These are phyloP conservation scores for Chalara sp. DNA, from an alignment of 2,329 filamentous ascomycete genomes.

Conservation along the genomic window DNA sequence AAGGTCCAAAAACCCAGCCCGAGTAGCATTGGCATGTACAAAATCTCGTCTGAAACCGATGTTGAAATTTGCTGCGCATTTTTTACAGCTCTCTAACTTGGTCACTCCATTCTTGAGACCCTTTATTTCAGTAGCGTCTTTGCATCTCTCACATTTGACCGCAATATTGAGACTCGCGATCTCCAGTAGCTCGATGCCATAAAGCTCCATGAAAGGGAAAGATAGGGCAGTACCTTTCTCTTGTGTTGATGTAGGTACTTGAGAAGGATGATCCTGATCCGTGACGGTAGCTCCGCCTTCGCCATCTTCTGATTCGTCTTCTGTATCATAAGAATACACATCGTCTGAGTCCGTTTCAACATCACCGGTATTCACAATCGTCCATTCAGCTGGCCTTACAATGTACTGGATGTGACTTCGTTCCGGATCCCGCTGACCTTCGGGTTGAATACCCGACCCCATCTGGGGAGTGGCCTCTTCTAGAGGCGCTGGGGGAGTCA, in stretches of 20 bases:
- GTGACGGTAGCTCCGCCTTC: slow-evolving; percentile 36
- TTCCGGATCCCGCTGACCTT: slow-evolving; percentile 30
- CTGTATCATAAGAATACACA: slow-evolving; percentile 33
- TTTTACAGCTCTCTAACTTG: slow-evolving; percentile 49
- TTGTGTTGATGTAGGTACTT: slow-evolving; percentile 14
- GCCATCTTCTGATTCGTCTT: slow-evolving; percentile 26
- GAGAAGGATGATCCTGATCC: slow-evolving; percentile 23
- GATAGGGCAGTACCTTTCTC: slow-evolving; percentile 72
- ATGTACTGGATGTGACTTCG: slow-evolving; percentile 65
- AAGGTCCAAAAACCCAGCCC: slow-evolving; percentile 73
- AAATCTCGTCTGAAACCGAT: slow-evolving; percentile 59
- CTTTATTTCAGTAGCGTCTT: slow-evolving; percentile 62
- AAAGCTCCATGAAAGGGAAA: slow-evolving; percentile 70
- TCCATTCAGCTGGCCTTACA: slow-evolving; percentile 73
- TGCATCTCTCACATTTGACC: slow-evolving; percentile 75
- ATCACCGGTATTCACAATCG: slow-evolving; percentile 32
- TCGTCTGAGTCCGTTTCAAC: slow-evolving; percentile 41
- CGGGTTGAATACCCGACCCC: slow-evolving; percentile 12
- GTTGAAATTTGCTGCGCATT: slow-evolving; percentile 47
- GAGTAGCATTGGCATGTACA: slow-evolving; percentile 65
- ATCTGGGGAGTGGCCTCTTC: neutral
- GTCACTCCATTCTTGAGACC: slow-evolving; percentile 51
- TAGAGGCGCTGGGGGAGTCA: neutral
- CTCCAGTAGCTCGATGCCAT: slow-evolving; percentile 71
- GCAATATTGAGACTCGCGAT: slow-evolving; percentile 59